A percentile compares a stretch with the other conserved stretches of the same genome.
phyloP scores from a whole-genome alignment of 257 asterid genomes.

The Ehretia macrophylla region DNA sequence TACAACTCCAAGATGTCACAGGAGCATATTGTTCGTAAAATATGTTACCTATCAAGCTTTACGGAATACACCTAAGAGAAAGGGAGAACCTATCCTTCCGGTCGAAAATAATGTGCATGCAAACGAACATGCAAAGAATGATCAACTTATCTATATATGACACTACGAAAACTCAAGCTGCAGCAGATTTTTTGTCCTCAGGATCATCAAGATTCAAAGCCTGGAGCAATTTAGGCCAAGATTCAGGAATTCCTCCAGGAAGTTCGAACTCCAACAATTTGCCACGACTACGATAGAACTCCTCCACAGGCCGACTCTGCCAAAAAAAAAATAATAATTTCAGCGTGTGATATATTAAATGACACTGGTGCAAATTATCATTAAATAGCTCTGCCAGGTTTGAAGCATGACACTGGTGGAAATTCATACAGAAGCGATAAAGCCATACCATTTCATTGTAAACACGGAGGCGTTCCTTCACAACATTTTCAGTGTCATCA shows the following conservation, averaged over 20 bases:
- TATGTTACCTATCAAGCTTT: background rate
- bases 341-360: background rate
- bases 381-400: too few relatives aligned
- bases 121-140: constrained; percentile 54
- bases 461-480: constrained; percentile 75
- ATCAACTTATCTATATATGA: constrained; percentile 5
- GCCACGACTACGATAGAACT: constrained; percentile 69
- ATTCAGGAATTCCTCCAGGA: constrained; percentile 94
- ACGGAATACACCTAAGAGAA: background rate
- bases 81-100: background rate
- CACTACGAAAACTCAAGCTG: constrained; percentile 46
- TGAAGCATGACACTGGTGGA: background rate
- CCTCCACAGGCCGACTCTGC: constrained; percentile 90
- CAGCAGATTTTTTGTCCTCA: constrained; percentile 57
- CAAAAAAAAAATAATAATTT: constrained; percentile 1
- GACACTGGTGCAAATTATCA: background rate
- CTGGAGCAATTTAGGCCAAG: constrained; percentile 81
- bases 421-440: background rate
- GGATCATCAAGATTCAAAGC: constrained; percentile 73
- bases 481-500: constrained; percentile 84
- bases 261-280: constrained; percentile 80
- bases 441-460: constrained; percentile 65
- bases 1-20: too few relatives aligned
- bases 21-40: too few relatives aligned
- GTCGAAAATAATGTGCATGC: background rate